Conservation (phyloP, 108 stramenopile genomes). For the Hondaea fermentalgiana region DNA sequence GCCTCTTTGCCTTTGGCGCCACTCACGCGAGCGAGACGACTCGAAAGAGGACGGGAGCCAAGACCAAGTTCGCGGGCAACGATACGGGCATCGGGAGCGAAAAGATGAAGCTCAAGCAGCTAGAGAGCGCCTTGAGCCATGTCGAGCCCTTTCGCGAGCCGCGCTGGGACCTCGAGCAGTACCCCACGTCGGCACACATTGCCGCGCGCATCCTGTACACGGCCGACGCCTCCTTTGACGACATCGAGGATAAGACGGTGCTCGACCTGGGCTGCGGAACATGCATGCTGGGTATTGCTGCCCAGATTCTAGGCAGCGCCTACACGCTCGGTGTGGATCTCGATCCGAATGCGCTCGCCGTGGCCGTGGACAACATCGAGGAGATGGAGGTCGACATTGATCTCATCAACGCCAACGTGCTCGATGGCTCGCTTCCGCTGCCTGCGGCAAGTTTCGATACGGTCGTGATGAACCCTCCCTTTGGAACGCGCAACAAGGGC, state of each 20-base stretch:
- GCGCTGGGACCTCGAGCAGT: constrained; percentile 73
- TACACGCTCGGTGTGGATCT: constrained; percentile 47
- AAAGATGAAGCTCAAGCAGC: constrained; percentile 60
- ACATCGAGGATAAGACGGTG: constrained; percentile 48
- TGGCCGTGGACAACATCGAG: constrained; percentile 42
- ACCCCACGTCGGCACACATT: constrained; percentile 70
- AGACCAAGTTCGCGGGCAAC: too few relatives aligned
- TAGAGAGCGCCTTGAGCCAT: constrained; percentile 72
- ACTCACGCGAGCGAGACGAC: too few relatives aligned
- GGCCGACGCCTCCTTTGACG: constrained; percentile 44
- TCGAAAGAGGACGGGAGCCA: too few relatives aligned
- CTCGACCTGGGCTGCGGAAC: constrained; percentile 90
- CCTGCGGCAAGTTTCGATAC: constrained; percentile 30
- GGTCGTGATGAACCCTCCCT: constrained; percentile 51
- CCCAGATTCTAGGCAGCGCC: constrained; percentile 60
- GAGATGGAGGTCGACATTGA: constrained; percentile 26
- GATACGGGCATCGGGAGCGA: background rate
- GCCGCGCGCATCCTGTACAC: constrained; percentile 63
- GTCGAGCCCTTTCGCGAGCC: constrained; percentile 59
- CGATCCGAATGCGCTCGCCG: constrained; percentile 62
- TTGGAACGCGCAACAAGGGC: constrained; percentile 42
- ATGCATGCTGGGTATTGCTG: constrained; percentile 71
- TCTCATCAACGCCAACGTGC: constrained; percentile 30
- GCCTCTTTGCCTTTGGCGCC: too few relatives aligned
- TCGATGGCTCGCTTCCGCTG: background rate